phyloP scores from a whole-genome alignment of 768 basidiomycete genomes.

The Phylloporus arenicola region DNA sequence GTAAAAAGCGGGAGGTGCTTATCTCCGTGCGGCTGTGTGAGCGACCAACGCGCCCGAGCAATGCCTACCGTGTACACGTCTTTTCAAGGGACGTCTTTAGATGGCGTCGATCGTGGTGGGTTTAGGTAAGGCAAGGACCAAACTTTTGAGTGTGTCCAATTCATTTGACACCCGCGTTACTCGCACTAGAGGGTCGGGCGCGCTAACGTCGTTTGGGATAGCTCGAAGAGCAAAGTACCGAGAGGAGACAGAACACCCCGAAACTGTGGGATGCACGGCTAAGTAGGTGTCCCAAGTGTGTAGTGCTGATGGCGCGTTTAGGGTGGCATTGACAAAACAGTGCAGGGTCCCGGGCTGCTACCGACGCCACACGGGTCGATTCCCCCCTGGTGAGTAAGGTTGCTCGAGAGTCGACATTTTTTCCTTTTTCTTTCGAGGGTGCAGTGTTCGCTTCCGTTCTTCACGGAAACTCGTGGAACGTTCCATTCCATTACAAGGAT shows the following conservation, averaged over 20 bases:
- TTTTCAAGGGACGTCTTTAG: background rate
- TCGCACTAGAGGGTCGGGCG: background rate
- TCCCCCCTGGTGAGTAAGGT: background rate
- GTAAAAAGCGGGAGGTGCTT: background rate
- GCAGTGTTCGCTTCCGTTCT: background rate
- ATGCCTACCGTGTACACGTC: background rate
- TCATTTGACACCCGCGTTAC: background rate
- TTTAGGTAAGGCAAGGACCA: background rate
- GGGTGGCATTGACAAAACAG: too few relatives aligned
- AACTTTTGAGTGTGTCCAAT: background rate
- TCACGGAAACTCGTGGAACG: background rate
- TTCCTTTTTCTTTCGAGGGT: background rate
- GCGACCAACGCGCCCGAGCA: background rate
- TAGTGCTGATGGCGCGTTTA: background rate
- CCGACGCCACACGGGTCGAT: background rate
- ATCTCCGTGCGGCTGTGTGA: background rate
- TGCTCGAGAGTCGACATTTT: too few relatives aligned
- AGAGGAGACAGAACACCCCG: too few relatives aligned
- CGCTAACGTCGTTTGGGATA: background rate
- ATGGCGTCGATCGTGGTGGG: background rate
- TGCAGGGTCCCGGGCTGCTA: background rate
- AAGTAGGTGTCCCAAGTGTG: background rate
- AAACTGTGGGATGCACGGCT: background rate
- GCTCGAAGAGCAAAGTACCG: background rate
- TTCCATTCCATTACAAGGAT: background rate